These are phyloP conservation scores for Phytophthora nicotianae DNA, from an alignment of 352 stramenopile species.

Conservation along the genomic window DNA sequence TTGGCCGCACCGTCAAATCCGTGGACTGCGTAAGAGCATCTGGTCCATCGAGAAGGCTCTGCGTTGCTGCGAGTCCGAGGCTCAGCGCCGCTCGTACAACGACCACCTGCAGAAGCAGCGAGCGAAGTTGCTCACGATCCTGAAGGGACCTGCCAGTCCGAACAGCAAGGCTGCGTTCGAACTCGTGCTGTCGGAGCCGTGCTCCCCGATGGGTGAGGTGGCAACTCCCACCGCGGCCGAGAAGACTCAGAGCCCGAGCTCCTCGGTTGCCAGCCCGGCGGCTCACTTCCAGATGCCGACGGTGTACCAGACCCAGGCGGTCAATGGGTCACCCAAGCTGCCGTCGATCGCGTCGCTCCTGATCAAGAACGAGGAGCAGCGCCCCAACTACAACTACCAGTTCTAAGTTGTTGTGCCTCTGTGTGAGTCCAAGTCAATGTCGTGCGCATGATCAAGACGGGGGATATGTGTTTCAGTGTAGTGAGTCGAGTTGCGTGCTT, in stretches of 20 bases:
- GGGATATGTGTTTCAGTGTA: conserved; percentile 21
- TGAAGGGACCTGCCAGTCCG: conserved; percentile 56
- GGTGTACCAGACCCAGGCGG: conserved; percentile 17
- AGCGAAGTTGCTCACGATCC: conserved; percentile 72
- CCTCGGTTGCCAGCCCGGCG: background rate
- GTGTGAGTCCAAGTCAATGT: conserved; percentile 20
- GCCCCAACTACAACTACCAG: conserved; percentile 31
- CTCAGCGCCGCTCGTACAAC: conserved; percentile 68
- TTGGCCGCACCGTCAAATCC: conserved; percentile 80
- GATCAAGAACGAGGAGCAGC: conserved; percentile 34
- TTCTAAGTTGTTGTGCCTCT: conserved; percentile 31
- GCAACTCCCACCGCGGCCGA: conserved; percentile 31
- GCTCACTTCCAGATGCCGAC: conserved; percentile 30
- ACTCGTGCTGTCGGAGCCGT: conserved; percentile 65
- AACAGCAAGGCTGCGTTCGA: conserved; percentile 62
- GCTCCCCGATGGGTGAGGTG: conserved; percentile 56
- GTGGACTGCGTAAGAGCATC: conserved; percentile 75
- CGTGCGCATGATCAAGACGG: conserved; percentile 6
- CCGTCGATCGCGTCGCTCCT: conserved; percentile 69
- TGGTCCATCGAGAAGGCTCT: conserved; percentile 83
- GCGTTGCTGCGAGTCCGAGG: conserved; percentile 66
- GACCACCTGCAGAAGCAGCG: conserved; percentile 78
- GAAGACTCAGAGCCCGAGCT: conserved; percentile 13
- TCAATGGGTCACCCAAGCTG: conserved; percentile 43
- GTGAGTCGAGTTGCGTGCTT: conserved; percentile 13